These are phyloP conservation scores for Lecanicillium sp. DNA, from an alignment of 2,329 filamentous ascomycete genomes.

Conservation along the genomic window DNA sequence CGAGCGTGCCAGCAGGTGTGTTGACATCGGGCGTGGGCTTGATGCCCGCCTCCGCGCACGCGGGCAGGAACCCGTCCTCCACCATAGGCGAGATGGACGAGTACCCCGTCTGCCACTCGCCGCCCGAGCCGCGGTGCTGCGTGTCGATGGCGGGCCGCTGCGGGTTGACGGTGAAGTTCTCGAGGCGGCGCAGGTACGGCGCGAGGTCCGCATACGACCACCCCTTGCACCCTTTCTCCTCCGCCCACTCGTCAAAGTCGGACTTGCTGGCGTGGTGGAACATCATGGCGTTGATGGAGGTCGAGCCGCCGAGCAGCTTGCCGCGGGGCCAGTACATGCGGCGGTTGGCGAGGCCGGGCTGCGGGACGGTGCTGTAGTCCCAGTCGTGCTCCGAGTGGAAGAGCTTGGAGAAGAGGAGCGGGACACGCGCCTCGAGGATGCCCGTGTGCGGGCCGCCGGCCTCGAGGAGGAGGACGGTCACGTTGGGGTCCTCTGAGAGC, in stretches of 20 bases:
- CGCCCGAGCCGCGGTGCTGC: slow-evolving; percentile 13
- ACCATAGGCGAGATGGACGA: slow-evolving; percentile 15
- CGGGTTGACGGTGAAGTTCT: slow-evolving; percentile 18
- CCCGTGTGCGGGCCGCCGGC: slow-evolving; percentile 17
- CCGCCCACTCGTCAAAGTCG: slow-evolving; percentile 19
- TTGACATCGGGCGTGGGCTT: slow-evolving; percentile 15
- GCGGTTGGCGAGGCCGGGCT: slow-evolving; percentile 19
- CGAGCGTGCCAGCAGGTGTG: slow-evolving; percentile 15
- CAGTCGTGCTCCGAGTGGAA: slow-evolving; percentile 21
- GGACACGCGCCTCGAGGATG: slow-evolving; percentile 16
- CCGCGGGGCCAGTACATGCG: slow-evolving; percentile 21
- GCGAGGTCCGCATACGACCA: slow-evolving; percentile 19
- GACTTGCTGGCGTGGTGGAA: slow-evolving; percentile 19
- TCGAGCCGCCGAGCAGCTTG: slow-evolving; percentile 20
- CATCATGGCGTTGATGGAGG: slow-evolving; percentile 22
- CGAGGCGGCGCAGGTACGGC: slow-evolving; percentile 18
- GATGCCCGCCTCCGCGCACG: slow-evolving; percentile 15
- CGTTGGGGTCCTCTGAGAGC: slow-evolving; percentile 21
- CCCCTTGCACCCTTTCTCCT: slow-evolving; percentile 16
- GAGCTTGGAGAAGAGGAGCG: slow-evolving; percentile 18
- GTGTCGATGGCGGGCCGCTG: slow-evolving; percentile 15
- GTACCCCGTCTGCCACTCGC: slow-evolving; percentile 18
- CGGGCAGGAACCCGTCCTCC: slow-evolving; percentile 17
- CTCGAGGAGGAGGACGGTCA: slow-evolving; percentile 18
- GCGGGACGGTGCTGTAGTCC: slow-evolving; percentile 20